Evolutionary conservation across 1,284 basidiomycete genomes (phyloP), one percentile per base, ranked within the genome.

Genomic region (Moniliella sp.): DNA sequence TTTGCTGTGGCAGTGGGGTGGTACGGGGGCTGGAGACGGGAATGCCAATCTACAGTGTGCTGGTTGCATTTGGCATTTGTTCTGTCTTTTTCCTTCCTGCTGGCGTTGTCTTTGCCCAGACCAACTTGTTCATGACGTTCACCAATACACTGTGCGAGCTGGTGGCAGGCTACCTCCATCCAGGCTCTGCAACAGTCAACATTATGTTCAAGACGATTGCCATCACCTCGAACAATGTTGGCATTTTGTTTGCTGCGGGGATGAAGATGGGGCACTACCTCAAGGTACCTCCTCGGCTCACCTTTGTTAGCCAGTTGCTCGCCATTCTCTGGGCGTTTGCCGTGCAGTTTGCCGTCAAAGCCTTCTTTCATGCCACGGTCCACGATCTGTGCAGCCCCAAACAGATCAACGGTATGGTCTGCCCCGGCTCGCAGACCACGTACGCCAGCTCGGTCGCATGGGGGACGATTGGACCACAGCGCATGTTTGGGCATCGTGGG

Each of bases 41-140:
- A 28, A 66, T 83, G 25, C 78, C 80, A 5, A 67, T 79, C 19
- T 84, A 78, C 78, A n/a, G n/a, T n/a, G n/a, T n/a, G n/a, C n/a
- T n/a, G n/a, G n/a, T n/a, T n/a, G n/a, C n/a, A n/a, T n/a, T n/a
- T n/a, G n/a, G n/a, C n/a, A n/a, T n/a, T n/a, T n/a, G n/a, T n/a
- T 7, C 8, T n/a, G 21, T 23, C 21, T 23, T 7, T n/a, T 23
- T 23, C 21, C 21, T 23, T 23, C 21, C 21, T n/a, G 21, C n/a
- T 23, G n/a, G 8, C n/a, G n/a, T 23, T n/a, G 8, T 23, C 21
- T n/a, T 23, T n/a, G 21, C 21, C n/a, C 21, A 23, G 21, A 23
- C 21, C n/a, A n/a, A 7, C n/a, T n/a, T 23, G 8, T 7, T 23
- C 21, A 23, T n/a, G n/a, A 23, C 21, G 7, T 7, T 23, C n/a